Percentiles rank a stretch among this genome's conserved stretches.
Evolutionary conservation across 768 basidiomycete genomes (phyloP).

Genomic region (Antrodiella citrinella): DNA sequence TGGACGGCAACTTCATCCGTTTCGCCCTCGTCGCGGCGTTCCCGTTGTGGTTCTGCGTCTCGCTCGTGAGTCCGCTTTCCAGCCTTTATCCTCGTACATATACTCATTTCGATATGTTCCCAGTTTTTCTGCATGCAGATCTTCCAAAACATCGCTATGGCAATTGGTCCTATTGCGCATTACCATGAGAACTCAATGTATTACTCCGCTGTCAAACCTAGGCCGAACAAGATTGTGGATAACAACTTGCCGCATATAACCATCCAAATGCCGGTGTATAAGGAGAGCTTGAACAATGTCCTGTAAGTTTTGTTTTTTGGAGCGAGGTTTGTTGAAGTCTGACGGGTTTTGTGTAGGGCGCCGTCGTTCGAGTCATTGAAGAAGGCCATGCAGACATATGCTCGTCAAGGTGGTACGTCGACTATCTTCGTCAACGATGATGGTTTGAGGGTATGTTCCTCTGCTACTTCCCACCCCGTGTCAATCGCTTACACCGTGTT

Average conservation of each 20-base stretch:
- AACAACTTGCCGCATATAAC: slow-evolving; percentile 39
- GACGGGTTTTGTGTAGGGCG: slow-evolving; percentile 18
- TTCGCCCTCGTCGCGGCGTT: slow-evolving; percentile 36
- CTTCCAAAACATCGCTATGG: slow-evolving; percentile 31
- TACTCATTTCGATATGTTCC: not conserved
- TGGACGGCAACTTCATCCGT: slow-evolving; percentile 36
- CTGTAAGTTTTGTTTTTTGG: slow-evolving; percentile 28
- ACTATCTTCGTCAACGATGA: slow-evolving; percentile 57
- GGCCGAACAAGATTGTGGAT: slow-evolving; percentile 36
- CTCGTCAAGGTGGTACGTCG: slow-evolving; percentile 55
- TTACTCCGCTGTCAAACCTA: slow-evolving; percentile 39
- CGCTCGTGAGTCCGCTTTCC: slow-evolving; percentile 24
- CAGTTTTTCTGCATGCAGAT: slow-evolving; percentile 36
- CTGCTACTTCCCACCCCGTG: not conserved
- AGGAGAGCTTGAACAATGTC: slow-evolving; percentile 43
- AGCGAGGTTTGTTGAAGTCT: not conserved
- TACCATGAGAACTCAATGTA: slow-evolving; percentile 44
- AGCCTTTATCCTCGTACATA: not conserved
- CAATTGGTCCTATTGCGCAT: slow-evolving; percentile 46
- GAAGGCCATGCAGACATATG: slow-evolving; percentile 55
- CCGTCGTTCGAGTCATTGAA: slow-evolving; percentile 49
- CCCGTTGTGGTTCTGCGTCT: slow-evolving; percentile 38
- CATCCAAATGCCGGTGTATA: slow-evolving; percentile 54
- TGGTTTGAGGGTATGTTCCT: slow-evolving; percentile 37
- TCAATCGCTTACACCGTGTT: not conserved